A percentile compares a stretch with the other conserved stretches of the same genome.
phyloP scores from a whole-genome alignment of 805 yeast genomes.

The Ogataea angusta region DNA sequence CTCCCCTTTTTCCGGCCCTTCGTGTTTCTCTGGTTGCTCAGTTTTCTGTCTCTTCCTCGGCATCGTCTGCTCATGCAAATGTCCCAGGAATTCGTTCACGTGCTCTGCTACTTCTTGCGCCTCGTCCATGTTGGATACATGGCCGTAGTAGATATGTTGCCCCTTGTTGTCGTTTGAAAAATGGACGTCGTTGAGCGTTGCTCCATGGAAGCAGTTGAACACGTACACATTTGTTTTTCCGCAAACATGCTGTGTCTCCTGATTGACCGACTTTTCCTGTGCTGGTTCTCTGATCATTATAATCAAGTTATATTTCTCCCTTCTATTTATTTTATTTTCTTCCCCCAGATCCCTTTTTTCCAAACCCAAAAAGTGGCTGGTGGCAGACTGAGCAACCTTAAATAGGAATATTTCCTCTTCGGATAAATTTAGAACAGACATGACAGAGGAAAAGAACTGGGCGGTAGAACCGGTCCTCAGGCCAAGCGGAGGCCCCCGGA shows the following conservation, averaged over 20 bases:
- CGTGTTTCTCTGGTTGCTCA: not conserved
- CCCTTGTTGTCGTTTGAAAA: slow-evolving; percentile 2
- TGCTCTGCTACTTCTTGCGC: not conserved
- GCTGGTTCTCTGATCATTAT: too few relatives aligned
- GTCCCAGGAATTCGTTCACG: not conserved
- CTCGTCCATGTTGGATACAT: not conserved
- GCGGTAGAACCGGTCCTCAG: not conserved
- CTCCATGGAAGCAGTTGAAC: slow-evolving; percentile 10
- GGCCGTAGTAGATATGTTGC: not conserved
- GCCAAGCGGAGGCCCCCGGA: not conserved
- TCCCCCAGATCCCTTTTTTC: not conserved
- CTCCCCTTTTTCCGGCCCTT: not conserved
- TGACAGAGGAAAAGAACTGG: slow-evolving; percentile 7
- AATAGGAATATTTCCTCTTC: slow-evolving; percentile 6
- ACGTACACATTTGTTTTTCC: slow-evolving; percentile 1
- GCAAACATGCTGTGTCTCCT: not conserved
- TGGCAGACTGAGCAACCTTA: slow-evolving; percentile 2
- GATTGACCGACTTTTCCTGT: not conserved
- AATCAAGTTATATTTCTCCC: too few relatives aligned
- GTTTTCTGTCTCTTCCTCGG: not conserved
- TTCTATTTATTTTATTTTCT: not conserved
- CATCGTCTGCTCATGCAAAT: not conserved
- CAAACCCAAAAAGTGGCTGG: not conserved
- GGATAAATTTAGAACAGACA: slow-evolving; percentile 5
- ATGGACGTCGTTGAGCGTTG: slow-evolving; percentile 5